Percentiles rank a stretch among this genome's conserved stretches.
Conservation (phyloP, 2,329 filamentous ascomycete genomes). For the Epichloe amarillans region DNA sequence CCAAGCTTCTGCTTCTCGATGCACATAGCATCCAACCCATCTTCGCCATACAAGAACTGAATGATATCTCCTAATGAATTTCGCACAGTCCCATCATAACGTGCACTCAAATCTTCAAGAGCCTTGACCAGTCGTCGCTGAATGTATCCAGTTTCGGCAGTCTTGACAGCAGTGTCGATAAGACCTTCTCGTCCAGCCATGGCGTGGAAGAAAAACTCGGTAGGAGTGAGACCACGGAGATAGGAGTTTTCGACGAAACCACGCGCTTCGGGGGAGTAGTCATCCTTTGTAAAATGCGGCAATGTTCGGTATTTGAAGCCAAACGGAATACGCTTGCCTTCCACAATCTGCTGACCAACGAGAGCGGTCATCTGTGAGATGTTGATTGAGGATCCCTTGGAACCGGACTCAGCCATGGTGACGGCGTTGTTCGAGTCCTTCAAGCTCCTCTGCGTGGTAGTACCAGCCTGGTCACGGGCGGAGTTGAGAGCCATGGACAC, state of each 20-base stretch:
- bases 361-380: slow-evolving; percentile 99
- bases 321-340: slow-evolving; percentile 97
- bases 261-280: slow-evolving; percentile 88
- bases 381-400: slow-evolving; percentile 98
- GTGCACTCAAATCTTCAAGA: slow-evolving; percentile 91
- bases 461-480: slow-evolving; percentile 93
- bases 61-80: slow-evolving; percentile 95
- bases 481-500: slow-evolving; percentile 89
- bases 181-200: slow-evolving; percentile 99
- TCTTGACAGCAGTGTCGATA: slow-evolving; percentile 98
- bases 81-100: slow-evolving; percentile 92
- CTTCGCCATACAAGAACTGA: slow-evolving; percentile 95
- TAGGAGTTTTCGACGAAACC: slow-evolving; percentile 99
- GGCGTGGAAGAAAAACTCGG: slow-evolving; percentile 98
- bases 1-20: slow-evolving; percentile 92
- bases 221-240: slow-evolving; percentile 83
- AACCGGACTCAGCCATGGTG: slow-evolving; percentile 90
- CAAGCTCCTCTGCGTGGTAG: slow-evolving; percentile 76
- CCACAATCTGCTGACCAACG: slow-evolving; percentile 94
- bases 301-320: slow-evolving; percentile 97
- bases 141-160: slow-evolving; percentile 97
- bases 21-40: slow-evolving; percentile 82
- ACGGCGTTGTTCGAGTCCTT: slow-evolving; percentile 96
- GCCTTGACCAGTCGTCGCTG: slow-evolving; percentile 97
- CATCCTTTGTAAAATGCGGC: slow-evolving; percentile 97